Conservation (phyloP, 2,329 filamentous ascomycete genomes). For the Pseudogymnoascus sp. region DNA sequence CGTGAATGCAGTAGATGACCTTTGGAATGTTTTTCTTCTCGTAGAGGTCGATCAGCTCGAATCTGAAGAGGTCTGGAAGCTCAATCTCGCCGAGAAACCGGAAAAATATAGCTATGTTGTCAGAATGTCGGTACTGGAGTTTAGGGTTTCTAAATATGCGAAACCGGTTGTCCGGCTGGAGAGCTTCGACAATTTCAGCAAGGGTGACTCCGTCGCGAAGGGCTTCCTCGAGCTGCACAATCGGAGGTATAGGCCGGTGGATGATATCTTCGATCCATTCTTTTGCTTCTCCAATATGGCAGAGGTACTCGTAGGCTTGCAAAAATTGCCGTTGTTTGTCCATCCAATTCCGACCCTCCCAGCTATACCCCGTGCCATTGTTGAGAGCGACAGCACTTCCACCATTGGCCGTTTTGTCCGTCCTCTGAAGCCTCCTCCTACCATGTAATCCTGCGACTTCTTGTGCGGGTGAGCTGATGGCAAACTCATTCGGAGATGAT, state of each 20-base stretch:
- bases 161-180: conserved; percentile 68
- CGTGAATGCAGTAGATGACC: conserved; percentile 98
- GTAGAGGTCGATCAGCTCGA: conserved; percentile 94
- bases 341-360: conserved; percentile 93
- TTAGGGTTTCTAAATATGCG: conserved; percentile 82
- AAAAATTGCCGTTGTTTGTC: conserved; percentile 95
- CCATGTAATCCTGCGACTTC: conserved; percentile 86
- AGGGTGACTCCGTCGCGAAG: conserved; percentile 88
- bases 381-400: conserved; percentile 39
- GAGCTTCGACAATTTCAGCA: conserved; percentile 84
- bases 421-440: conserved; percentile 72
- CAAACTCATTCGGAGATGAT: conserved; percentile 70
- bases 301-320: conserved; percentile 96
- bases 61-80: conserved; percentile 89
- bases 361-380: conserved; percentile 52
- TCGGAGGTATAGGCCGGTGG: conserved; percentile 76
- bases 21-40: conserved; percentile 99
- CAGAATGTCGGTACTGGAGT: conserved; percentile 89
- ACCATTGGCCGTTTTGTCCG: conserved; percentile 41
- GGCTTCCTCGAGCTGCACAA: conserved; percentile 89
- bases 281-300: conserved; percentile 97
- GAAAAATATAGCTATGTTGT: conserved; percentile 97
- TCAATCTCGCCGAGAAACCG: conserved; percentile 86
- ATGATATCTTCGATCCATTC: conserved; percentile 97
- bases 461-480: conserved; percentile 68